Percentiles rank a stretch among this genome's conserved stretches.
Evolutionary conservation across 345 rosid species (phyloP).

Genomic region (Eucalyptus camaldulensis): DNA sequence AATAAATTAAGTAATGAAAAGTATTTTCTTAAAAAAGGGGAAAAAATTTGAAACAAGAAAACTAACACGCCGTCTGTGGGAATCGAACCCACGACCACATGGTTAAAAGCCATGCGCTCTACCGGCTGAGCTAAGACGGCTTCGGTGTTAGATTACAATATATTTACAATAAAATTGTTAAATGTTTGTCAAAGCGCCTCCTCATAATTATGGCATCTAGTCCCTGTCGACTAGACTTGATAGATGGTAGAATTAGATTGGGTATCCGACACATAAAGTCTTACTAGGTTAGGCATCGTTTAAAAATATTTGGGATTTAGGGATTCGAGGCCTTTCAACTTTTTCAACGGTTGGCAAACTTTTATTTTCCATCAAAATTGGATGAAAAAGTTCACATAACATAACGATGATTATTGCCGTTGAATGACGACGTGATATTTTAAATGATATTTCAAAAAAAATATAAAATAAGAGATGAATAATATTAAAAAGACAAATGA

Average conservation of each 20-base stretch:
- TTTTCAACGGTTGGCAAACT: neutral
- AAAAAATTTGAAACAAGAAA: accelerated
- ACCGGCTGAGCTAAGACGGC: conserved; percentile 80
- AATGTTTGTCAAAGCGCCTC: neutral
- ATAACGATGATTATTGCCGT: no score
- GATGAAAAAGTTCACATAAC: neutral
- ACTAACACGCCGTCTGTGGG: conserved; percentile 45
- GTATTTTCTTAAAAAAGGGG: neutral
- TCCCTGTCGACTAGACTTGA: neutral
- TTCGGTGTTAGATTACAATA: accelerated
- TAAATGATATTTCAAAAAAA: neutral
- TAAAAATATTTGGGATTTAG: neutral
- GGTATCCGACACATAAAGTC: neutral
- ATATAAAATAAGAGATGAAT: neutral
- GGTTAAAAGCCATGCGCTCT: conserved; percentile 86
- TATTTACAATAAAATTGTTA: accelerated
- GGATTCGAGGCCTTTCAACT: neutral
- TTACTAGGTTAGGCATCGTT: neutral
- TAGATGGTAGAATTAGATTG: neutral
- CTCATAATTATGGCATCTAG: neutral
- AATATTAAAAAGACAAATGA: neutral
- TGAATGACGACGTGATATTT: accelerated
- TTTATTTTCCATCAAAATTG: neutral
- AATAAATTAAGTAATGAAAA: neutral
- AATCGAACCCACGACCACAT: conserved; percentile 76